Evolutionary conservation across 2,329 filamentous ascomycete genomes (phyloP), one percentile per base, ranked within the genome.

Genomic region (Hypocreales sp.): DNA sequence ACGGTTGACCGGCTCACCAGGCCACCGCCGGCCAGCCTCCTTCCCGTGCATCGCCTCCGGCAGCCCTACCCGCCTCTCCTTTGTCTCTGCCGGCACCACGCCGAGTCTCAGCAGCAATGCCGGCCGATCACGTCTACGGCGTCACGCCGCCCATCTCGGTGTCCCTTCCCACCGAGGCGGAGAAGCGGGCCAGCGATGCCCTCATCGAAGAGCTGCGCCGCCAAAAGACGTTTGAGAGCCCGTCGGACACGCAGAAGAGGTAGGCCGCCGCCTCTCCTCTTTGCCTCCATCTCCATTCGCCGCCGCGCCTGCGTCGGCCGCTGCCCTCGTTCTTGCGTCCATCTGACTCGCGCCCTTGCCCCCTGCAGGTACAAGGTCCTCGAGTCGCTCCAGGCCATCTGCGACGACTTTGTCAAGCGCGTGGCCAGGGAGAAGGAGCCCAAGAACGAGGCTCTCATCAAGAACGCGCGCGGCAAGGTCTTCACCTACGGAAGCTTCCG

Each of bases 401-500:
- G 82, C 34, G 64, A 86, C 46, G 82, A 87, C 40, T 93, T 98
- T 42, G 81, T 98, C 31, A 76, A 76, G 49, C 67, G 72, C 36
- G 84, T 93, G 8, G 81, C 82, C 38, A 64, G 66, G 38, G 66
- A 71, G 44, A 84, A 79, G 50, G 75, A 73, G 34, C 60, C 64
- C 7, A 64, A 87, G 27, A 78, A 84, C 24, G 70, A 81, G 23
- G 72, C 75, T 18, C 69, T 90, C 24, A 69, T 90, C 24, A 81
- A 86, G 40, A 76, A 79, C 45, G 81, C 86, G 5, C 81, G 86
- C 28, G 90, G 86, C 37, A 90, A 87, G 57, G 75, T 98, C 39
- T 93, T 92, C 51, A 92, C 87, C 1, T 98, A 90, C 51, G 90
- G 90, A 37, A 95, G 90, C 54, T 98, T 87, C 53, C 78, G 86